phyloP scores from a whole-genome alignment of 805 yeast species.

The Cyberlindnera euphorbiiphila region DNA sequence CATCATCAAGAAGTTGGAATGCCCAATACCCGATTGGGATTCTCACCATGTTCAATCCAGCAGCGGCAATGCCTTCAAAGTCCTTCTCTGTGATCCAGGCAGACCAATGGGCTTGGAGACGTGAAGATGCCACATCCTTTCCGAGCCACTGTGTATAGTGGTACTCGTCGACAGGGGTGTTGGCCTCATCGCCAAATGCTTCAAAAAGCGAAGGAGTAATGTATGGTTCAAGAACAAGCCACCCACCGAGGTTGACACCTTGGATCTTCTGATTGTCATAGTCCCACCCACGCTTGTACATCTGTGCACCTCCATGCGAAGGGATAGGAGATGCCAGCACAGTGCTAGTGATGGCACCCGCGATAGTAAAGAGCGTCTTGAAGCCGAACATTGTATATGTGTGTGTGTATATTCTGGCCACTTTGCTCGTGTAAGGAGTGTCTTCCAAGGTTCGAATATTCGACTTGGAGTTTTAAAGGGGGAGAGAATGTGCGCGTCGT shows the following conservation, averaged over 20 bases:
- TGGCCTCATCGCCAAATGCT: slow-evolving; percentile 36
- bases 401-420: background rate
- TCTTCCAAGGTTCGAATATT: too few species aligned
- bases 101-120: slow-evolving; percentile 70
- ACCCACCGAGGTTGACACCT: slow-evolving; percentile 87
- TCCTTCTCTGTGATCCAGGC: slow-evolving; percentile 74
- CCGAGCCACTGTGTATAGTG: slow-evolving; percentile 63
- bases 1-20: slow-evolving; percentile 52
- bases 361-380: slow-evolving; percentile 4
- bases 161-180: slow-evolving; percentile 79
- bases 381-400: slow-evolving; percentile 4
- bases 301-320: slow-evolving; percentile 24
- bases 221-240: slow-evolving; percentile 85
- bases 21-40: slow-evolving; percentile 98
- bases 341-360: slow-evolving; percentile 2
- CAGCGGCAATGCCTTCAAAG: slow-evolving; percentile 50
- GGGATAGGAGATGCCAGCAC: slow-evolving; percentile 26
- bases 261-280: slow-evolving; percentile 25
- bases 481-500: too few species aligned
- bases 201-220: slow-evolving; percentile 78
- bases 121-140: slow-evolving; percentile 44
- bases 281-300: slow-evolving; percentile 24
- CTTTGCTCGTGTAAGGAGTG: too few species aligned
- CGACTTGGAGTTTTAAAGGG: too few species aligned
- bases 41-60: slow-evolving; percentile 80